Base-by-base conservation (phyloP, 441 rosid species). In the Erysimum pusillum region DNA sequence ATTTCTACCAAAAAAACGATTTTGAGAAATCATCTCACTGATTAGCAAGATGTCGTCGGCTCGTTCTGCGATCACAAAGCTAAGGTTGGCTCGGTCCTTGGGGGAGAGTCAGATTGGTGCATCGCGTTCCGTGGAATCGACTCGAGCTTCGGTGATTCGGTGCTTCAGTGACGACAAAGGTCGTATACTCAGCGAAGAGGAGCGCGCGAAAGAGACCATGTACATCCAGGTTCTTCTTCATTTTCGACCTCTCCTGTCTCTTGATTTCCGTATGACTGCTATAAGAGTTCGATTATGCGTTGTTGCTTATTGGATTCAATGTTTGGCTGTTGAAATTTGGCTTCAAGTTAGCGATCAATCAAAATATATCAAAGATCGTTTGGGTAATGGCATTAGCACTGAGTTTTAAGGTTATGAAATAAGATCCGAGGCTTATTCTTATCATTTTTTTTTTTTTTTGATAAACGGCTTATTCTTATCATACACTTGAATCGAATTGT, bases 111-210 rank as follows among this genome's bases (percentile, higher is more conserved):
- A 45, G 66, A 54, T 73, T 11, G 46, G 66, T 42, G 60, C 35
- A 28, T 68, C 66, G 15, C 87, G 90, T 13, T 31, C 83, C 31
- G 80, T 88, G 83, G 76, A 69, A 61, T 77, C 91, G 78, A 63
- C 82, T 79, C 86, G 84, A 7, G 86, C 84, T 15, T 1, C 45
- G 59, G 83, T 81, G 22, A 70, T 80, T 80, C 90, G 92, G 17
- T 80, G 71, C 83, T 85, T 89, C 80, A 82, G 89, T 74, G 93
- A 89, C 62, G 87, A 28, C 63, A 85, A 69, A 78, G 95, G 96
- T 25, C 88, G 89, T 49, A n/a, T 92, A 62, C 86, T 92, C 38
- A 85, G 93, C 76, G 94, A 92, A 64, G 96, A 92, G 87, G 96
- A 92, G 60, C 94, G 87, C 62, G 98, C 93, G 18, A 85, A 85